Evolutionary conservation across 768 basidiomycete genomes (phyloP), one percentile per base, ranked within the genome.

Genomic region (Lentinula aciculospora): DNA sequence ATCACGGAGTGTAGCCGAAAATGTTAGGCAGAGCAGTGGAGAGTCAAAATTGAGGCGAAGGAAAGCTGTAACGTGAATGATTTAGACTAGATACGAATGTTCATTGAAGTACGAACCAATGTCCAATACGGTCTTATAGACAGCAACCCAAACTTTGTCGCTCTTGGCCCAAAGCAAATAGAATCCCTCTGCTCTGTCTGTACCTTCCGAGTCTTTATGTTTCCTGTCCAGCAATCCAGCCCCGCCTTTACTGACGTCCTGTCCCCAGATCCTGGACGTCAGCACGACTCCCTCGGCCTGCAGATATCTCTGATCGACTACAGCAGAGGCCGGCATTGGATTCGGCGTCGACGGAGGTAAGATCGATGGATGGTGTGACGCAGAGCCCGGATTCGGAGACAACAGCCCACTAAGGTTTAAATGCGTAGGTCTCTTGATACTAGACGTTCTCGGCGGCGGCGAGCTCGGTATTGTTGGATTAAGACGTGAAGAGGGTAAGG

Each of bases 1-100:
- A 23, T 95, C 92, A 49, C 94, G 82, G n/a, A 96, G 73, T 0
- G 94, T 97, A n/a, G 85, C 79, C 2, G 90, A 92, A 3, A 86
- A 78, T 0, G 94, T 97, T 28, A 97, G 71, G 64, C 88, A 93
- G 27, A 97, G 79, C 10, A 96, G 69, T 9, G 94, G 94, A 59
- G 94, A 83, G 2, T 74, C 64, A 48, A 88, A 81, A 32, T 79
- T 75, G 15, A 92, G 82, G 31, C 85, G 80, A 28, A 94, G 71
- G 67, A 87, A 94, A 0, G 89, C 92, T 94, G 62, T 5, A 36
- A 59, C 59, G 46, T 62, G 50, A 57, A 59, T 57, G 53, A 29
- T 53, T n/a, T 0, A 46, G 32, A 9, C 4, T 39, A 34, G 34
- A 28, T 6, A 40, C 19, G 3, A 39, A 9, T 47, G 28, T 53